Percentiles rank a stretch among this genome's conserved stretches.
Evolutionary conservation across 768 basidiomycete species (phyloP).

Genomic region (Rhizopogon sp.): DNA sequence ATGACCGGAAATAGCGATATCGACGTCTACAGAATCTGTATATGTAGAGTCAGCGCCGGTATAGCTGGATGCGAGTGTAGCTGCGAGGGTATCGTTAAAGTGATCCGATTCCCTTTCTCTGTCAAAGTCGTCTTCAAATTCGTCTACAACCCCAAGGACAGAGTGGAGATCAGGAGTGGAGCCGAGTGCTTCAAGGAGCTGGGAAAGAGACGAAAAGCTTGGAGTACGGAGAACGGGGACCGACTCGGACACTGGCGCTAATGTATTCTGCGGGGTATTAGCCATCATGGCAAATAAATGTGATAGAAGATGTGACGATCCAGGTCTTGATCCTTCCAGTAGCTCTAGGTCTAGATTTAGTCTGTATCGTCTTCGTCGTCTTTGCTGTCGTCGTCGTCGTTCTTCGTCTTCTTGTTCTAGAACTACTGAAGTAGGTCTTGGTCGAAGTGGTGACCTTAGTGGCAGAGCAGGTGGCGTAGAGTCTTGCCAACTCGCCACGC

Average conservation of each 20-base stretch:
- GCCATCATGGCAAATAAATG: background rate
- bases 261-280: conserved; percentile 3
- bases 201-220: conserved; percentile 28
- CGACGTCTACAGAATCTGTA: background rate
- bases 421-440: conserved; percentile 14
- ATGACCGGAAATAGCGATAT: background rate
- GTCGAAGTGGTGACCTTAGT: conserved; percentile 27
- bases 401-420: background rate
- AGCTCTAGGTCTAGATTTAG: background rate
- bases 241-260: conserved; percentile 9
- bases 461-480: conserved; percentile 21
- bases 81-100: background rate
- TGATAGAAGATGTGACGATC: conserved; percentile 7
- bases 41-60: background rate
- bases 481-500: background rate
- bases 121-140: background rate
- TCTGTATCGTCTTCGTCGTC: background rate
- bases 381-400: background rate
- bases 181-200: conserved; percentile 25
- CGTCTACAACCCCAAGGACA: background rate
- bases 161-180: conserved; percentile 16
- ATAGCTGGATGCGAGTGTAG: background rate
- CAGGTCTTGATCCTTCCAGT: conserved; percentile 24
- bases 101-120: background rate
- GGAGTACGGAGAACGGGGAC: conserved; percentile 27